Percentiles rank a stretch among this genome's conserved stretches.
Conservation (phyloP, 202 grass and related monocot genomes). For the Carex arenaria region DNA sequence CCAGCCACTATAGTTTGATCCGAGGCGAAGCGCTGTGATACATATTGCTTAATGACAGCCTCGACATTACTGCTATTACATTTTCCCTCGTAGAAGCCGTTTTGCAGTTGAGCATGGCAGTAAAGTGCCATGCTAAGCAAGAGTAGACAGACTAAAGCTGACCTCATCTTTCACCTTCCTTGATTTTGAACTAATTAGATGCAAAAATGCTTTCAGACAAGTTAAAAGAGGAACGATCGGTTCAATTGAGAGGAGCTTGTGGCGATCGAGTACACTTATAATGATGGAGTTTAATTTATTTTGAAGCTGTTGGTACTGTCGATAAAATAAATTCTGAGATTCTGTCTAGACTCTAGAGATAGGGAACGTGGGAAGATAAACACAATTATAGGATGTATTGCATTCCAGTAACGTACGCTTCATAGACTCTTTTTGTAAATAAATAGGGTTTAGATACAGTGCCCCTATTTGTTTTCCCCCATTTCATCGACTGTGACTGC, state of each 20-base stretch:
- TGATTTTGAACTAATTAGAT: not conserved
- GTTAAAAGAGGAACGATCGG: not conserved
- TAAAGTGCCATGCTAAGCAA: not conserved
- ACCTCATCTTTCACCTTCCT: not conserved
- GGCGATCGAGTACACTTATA: not conserved
- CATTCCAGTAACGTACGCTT: not conserved
- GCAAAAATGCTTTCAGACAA: not conserved
- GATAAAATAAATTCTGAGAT: slow-evolving; percentile 15
- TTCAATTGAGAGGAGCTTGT: not conserved
- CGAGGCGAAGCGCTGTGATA: slow-evolving; percentile 31
- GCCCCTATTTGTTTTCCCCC: too few species aligned
- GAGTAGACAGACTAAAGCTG: not conserved
- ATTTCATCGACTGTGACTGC: too few species aligned
- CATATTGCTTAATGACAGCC: slow-evolving; percentile 37
- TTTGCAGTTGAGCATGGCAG: slow-evolving; percentile 37
- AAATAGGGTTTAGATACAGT: not conserved
- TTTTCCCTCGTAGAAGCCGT: slow-evolving; percentile 51
- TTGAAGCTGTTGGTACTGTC: not conserved
- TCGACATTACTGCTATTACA: slow-evolving; percentile 53
- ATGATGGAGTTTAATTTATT: not conserved
- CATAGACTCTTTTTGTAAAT: not conserved
- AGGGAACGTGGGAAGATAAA: not conserved
- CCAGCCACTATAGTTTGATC: slow-evolving; percentile 60
- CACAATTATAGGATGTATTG: not conserved
- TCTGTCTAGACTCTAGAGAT: slow-evolving; percentile 3